phyloP scores from a whole-genome alignment of 2,329 filamentous ascomycete species.

The Diplocarpon mali region DNA sequence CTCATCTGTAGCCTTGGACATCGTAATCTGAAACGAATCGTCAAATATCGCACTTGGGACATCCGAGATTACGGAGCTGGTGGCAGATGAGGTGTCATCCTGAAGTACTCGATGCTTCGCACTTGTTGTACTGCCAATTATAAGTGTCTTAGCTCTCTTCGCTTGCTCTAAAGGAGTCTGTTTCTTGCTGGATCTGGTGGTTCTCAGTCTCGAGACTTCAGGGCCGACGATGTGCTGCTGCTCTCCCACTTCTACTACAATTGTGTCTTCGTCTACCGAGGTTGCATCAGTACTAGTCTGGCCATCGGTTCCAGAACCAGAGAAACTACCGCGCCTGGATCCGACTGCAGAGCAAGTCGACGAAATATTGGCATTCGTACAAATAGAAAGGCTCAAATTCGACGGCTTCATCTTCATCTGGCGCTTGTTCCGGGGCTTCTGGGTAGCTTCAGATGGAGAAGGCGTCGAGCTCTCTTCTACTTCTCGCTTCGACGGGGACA shows the following conservation, averaged over 20 bases:
- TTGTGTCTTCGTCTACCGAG: constrained; percentile 27
- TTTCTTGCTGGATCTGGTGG: constrained; percentile 2
- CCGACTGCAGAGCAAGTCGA: constrained; percentile 9
- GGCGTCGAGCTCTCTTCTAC: constrained; percentile 8
- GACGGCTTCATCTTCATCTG: constrained; percentile 13
- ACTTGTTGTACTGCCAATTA: constrained; percentile 17
- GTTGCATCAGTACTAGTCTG: constrained; percentile 25
- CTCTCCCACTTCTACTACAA: constrained; percentile 16
- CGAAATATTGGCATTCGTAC: constrained; percentile 4
- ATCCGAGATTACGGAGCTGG: constrained; percentile 13
- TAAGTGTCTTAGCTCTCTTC: constrained; percentile 13
- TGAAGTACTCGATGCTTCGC: constrained; percentile 17
- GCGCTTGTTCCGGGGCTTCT: constrained; percentile 7
- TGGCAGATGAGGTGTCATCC: constrained; percentile 7
- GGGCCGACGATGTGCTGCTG: constrained; percentile 4
- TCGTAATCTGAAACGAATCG: background rate
- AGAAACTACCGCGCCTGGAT: constrained; percentile 12
- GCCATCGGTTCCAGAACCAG: constrained; percentile 12
- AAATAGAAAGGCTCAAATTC: constrained; percentile 7
- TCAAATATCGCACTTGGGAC: constrained; percentile 13
- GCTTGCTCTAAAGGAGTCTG: constrained; percentile 12
- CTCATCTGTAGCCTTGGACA: background rate
- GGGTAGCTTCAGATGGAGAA: constrained; percentile 5
- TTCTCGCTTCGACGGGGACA: constrained; percentile 18
- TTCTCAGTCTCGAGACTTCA: constrained; percentile 13